Base-by-base conservation (phyloP, 176 grass and related monocot species). In the Microstegium vimineum region DNA sequence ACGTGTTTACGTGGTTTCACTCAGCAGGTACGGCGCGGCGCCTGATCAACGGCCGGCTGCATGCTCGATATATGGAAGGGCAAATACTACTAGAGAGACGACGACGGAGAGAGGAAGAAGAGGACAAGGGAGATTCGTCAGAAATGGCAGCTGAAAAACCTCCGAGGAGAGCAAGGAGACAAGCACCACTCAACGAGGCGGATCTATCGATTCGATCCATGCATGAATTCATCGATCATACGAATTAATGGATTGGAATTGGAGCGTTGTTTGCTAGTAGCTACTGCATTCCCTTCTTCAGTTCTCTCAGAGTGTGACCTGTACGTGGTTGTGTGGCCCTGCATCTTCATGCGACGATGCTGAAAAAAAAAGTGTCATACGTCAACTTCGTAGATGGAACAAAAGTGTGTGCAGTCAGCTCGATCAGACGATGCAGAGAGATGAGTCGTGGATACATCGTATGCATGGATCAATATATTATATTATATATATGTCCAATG, bases 151-250 rank as follows among this genome's bases (percentile, higher is more conserved):
- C 74, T 74, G 8, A 78, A 85, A 33, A 26, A 35, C 7, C 74
- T 85, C 83, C 68, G 69, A 80, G 69, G 69, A 35, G 77, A 49
- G 61, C 54, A 72, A 78, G 18, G 32, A 60, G 65, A 75, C 79
- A 80, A 76, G 47, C 22, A 33, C 71, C 63, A 2, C 40, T 73
- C 81, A 32, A 74, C 68, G 81, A 81, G 79, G 37, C 18, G 9
- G n/a, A 69, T 49, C 15, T 5, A 51, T 81, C 65, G 8, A 31
- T 69, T n/a, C n/a, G n/a, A n/a, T n/a, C n/a, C n/a, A n/a, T n/a
- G n/a, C n/a, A n/a, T n/a, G n/a, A n/a, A n/a, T n/a, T n/a, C 46
- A 11, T 12, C 41, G 41, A 42, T 2, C 41, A 2, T 41, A 27
- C 33, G 1, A 1, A 18, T 57, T 20, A 59, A 12, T 45, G 18